Conservation (phyloP, 306 rosid species). For the Citrullus mucosospermus region DNA sequence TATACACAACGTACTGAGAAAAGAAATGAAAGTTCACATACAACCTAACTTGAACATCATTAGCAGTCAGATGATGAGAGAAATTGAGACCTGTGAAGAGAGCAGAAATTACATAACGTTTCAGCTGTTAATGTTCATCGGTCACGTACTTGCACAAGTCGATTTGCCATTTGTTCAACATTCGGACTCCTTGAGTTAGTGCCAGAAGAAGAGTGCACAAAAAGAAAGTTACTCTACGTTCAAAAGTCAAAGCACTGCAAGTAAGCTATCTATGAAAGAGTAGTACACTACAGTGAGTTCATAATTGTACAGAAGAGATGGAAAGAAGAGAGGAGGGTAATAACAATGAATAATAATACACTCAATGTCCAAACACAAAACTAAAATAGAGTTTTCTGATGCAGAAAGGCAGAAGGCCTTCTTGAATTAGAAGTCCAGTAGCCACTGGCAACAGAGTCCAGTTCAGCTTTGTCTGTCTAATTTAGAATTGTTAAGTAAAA, state of each 20-base stretch:
- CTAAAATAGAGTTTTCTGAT: conserved; percentile 1
- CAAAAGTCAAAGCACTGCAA: background rate
- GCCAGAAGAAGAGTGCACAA: background rate
- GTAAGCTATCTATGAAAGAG: background rate
- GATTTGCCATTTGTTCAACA: background rate
- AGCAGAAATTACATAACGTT: background rate
- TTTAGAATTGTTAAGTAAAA: background rate
- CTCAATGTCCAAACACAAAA: conserved; percentile 3
- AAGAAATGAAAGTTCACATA: background rate
- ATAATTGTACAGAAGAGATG: background rate
- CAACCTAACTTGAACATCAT: background rate
- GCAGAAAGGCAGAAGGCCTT: conserved; percentile 9
- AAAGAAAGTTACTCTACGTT: background rate
- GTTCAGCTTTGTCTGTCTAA: conserved; percentile 8
- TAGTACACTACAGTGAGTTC: background rate
- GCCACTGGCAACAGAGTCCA: conserved; percentile 3
- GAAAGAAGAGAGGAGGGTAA: background rate
- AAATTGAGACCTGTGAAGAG: background rate
- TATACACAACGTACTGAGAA: background rate
- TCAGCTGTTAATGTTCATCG: background rate
- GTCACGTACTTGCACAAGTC: background rate
- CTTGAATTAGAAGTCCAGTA: conserved; percentile 2
- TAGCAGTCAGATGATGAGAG: background rate
- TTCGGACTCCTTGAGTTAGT: background rate
- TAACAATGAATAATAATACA: background rate